Evolutionary conservation across 2,329 filamentous ascomycete species (phyloP).

Genomic region (Chaetothyriales sp.): DNA sequence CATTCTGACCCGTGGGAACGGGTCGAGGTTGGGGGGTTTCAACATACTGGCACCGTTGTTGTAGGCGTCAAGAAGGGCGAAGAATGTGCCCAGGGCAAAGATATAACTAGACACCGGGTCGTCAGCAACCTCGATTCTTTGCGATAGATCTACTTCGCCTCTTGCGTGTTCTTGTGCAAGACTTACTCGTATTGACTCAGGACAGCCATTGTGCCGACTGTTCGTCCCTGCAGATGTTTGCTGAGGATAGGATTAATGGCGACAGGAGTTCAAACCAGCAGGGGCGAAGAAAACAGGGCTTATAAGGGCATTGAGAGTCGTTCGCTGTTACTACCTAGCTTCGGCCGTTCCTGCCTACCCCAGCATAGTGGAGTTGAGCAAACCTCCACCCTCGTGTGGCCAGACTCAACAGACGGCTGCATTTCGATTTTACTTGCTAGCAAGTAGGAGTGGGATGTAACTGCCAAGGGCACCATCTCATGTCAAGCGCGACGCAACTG

Average conservation of each 20-base stretch:
- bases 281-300: neutral
- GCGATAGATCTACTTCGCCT: neutral
- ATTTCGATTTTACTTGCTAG: neutral
- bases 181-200: neutral
- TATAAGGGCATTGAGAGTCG: neutral
- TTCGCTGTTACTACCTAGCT: neutral
- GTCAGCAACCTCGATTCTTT: neutral
- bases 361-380: neutral
- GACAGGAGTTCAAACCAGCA: neutral
- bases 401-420: neutral
- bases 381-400: neutral
- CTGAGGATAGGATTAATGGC: neutral
- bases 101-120: conserved; percentile 47
- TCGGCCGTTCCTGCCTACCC: neutral
- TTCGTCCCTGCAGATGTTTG: neutral
- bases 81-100: conserved; percentile 60
- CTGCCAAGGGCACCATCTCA: neutral
- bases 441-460: neutral
- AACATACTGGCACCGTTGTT: conserved; percentile 64
- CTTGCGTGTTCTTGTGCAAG: neutral
- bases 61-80: conserved; percentile 61
- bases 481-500: neutral
- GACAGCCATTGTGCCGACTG: neutral
- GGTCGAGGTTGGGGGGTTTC: too few relatives aligned
- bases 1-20: too few relatives aligned